phyloP scores from a whole-genome alignment of 352 stramenopile genomes.

The Pythium coloratum region DNA sequence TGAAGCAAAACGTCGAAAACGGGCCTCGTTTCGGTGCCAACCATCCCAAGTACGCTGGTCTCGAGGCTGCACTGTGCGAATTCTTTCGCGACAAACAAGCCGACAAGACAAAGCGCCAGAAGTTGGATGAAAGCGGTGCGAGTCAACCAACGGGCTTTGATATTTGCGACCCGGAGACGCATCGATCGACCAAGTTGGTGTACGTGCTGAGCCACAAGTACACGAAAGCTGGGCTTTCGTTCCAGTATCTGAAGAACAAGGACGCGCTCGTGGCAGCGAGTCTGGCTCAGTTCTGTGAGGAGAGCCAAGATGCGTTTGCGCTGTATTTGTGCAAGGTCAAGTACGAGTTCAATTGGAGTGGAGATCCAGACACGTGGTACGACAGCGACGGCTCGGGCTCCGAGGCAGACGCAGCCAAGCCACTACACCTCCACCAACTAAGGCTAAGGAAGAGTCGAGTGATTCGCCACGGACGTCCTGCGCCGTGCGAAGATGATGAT shows the following conservation, averaged over 20 bases:
- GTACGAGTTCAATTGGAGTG: conserved; percentile 10
- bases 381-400: neutral
- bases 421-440: neutral
- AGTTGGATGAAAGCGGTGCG: neutral
- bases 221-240: conserved; percentile 12
- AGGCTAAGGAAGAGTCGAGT: too few relatives aligned
- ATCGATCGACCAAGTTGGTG: conserved; percentile 15
- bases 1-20: neutral
- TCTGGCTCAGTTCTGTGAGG: conserved; percentile 15
- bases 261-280: conserved; percentile 12
- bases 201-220: conserved; percentile 22
- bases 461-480: too few relatives aligned
- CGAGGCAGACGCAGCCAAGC: neutral
- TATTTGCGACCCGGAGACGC: neutral
- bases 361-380: conserved; percentile 9
- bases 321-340: conserved; percentile 18
- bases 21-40: conserved; percentile 2
- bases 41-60: conserved; percentile 1
- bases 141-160: conserved; percentile 1
- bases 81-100: conserved; percentile 12
- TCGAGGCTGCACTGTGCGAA: conserved; percentile 9
- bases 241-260: conserved; percentile 17
- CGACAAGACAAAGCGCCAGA: conserved; percentile 4
- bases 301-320: conserved; percentile 8
- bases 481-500: neutral